These are phyloP conservation scores for Aspergillus fumigatus DNA, from an alignment of 2,329 filamentous ascomycete genomes.

Conservation along the genomic window DNA sequence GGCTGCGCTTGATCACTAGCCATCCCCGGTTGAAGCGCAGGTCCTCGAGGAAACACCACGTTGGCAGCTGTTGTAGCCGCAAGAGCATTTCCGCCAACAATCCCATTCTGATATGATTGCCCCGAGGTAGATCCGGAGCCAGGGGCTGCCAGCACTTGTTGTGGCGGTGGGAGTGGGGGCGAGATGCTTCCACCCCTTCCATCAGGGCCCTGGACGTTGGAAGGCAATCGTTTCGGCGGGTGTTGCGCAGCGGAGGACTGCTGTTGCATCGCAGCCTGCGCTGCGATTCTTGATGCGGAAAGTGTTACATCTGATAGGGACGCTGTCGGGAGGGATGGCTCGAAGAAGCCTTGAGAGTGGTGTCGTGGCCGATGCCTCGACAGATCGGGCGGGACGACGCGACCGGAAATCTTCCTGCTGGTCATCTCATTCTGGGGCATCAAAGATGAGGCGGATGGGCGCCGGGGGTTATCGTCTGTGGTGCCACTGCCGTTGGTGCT, in stretches of 20 bases:
- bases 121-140: constrained; percentile 17
- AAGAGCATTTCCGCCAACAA: constrained; percentile 46
- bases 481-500: constrained; percentile 31
- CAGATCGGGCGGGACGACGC: constrained; percentile 33
- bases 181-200: constrained; percentile 34
- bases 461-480: constrained; percentile 28
- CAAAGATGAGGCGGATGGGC: constrained; percentile 29
- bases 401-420: constrained; percentile 35
- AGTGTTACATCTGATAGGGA: constrained; percentile 46
- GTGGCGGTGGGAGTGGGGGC: constrained; percentile 28
- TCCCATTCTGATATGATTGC: constrained; percentile 47
- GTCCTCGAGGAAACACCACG: constrained; percentile 55
- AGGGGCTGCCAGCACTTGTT: constrained; percentile 20
- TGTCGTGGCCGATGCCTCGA: constrained; percentile 43
- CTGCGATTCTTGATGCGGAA: constrained; percentile 60
- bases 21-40: constrained; percentile 24
- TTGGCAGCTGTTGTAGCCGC: constrained; percentile 61
- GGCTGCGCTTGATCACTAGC: constrained; percentile 23
- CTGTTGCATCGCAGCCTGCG: constrained; percentile 61
- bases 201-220: constrained; percentile 41
- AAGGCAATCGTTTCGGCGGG: constrained; percentile 53
- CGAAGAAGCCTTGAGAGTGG: constrained; percentile 65
- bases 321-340: constrained; percentile 57
- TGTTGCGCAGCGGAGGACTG: constrained; percentile 32
- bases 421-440: constrained; percentile 36